Conservation (phyloP, 2,329 filamentous ascomycete genomes). For the Botrytis fabae region DNA sequence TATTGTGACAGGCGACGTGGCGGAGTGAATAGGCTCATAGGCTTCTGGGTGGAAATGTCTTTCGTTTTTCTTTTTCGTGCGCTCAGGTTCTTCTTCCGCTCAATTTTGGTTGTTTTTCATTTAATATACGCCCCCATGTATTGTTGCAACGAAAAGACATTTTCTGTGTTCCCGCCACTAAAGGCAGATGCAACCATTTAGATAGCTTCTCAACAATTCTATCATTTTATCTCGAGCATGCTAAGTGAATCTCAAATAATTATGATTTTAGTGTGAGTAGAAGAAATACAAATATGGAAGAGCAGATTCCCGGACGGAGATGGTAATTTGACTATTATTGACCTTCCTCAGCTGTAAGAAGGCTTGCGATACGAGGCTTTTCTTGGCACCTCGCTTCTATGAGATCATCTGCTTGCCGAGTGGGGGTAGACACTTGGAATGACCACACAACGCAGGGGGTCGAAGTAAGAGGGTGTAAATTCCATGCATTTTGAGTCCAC, state of each 20-base stretch:
- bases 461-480: too few relatives aligned
- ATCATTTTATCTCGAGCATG: not conserved
- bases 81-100: too few relatives aligned
- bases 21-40: not conserved
- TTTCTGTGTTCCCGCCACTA: not conserved
- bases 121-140: not conserved
- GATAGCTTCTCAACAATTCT: not conserved
- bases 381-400: not conserved
- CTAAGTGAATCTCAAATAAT: not conserved
- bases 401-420: not conserved
- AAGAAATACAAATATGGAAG: not conserved
- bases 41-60: not conserved
- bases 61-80: not conserved
- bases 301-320: not conserved
- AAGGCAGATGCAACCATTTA: not conserved
- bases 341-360: not conserved
- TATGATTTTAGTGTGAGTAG: not conserved
- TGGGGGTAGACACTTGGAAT: not conserved
- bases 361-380: not conserved
- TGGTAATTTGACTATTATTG: not conserved
- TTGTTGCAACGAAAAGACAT: too few relatives aligned
- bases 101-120: not conserved
- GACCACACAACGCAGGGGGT: too few relatives aligned
- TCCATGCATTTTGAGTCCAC: too few relatives aligned
- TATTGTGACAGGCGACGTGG: conserved; percentile 42